A percentile compares a stretch with the other conserved stretches of the same genome.
These are phyloP conservation scores for Colletotrichum paranaense DNA, from an alignment of 2,329 filamentous ascomycete species.

Conservation along the genomic window DNA sequence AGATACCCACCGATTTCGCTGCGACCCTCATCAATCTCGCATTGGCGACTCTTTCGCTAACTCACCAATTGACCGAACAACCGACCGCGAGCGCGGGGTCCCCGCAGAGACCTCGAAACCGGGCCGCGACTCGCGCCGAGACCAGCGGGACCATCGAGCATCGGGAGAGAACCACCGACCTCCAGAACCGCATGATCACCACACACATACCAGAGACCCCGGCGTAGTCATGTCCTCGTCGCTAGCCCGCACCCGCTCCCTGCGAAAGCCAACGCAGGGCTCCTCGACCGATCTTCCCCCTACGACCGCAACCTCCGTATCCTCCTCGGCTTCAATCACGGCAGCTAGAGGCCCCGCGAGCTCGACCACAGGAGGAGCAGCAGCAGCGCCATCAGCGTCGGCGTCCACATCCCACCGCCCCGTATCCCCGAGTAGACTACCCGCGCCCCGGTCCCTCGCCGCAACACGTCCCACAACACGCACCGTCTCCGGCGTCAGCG, in stretches of 20 bases:
- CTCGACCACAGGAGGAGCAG: background rate
- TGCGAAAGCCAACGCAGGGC: conserved; percentile 55
- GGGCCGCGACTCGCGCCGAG: background rate
- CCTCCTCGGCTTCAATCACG: background rate
- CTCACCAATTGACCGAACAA: background rate
- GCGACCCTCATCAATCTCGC: background rate
- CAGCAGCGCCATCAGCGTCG: background rate
- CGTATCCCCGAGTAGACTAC: conserved; percentile 32
- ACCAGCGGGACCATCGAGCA: background rate
- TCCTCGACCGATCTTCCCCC: conserved; percentile 35
- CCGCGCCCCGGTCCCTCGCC: conserved; percentile 14
- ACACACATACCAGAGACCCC: background rate
- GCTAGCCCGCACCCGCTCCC: conserved; percentile 58
- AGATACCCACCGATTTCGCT: background rate
- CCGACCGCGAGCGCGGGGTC: background rate
- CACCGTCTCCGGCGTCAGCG: conserved; percentile 26
- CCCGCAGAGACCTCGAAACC: background rate
- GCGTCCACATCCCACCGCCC: conserved; percentile 2
- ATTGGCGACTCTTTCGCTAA: background rate
- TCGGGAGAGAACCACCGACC: background rate
- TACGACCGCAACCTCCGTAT: conserved; percentile 1
- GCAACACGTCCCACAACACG: conserved; percentile 20
- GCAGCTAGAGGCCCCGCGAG: background rate
- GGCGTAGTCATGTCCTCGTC: conserved; percentile 52
- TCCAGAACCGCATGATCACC: background rate